These are phyloP conservation scores for Centrapalus pauciflorus DNA, from an alignment of 129 eudicot genomes.

Conservation along the genomic window DNA sequence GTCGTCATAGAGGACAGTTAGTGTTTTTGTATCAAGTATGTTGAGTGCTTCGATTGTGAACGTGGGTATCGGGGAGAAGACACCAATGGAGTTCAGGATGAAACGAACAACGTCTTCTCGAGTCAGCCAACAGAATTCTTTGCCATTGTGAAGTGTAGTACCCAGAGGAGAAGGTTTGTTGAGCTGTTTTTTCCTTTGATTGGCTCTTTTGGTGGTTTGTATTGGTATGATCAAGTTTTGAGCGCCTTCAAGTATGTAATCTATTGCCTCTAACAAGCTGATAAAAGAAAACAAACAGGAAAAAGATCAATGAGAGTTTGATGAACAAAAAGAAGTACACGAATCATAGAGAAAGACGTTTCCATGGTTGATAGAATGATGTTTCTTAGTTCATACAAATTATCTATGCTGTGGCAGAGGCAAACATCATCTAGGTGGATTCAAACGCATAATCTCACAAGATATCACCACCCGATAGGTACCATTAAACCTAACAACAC, in stretches of 20 bases:
- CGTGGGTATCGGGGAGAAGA: conserved; percentile 65
- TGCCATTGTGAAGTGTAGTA: conserved; percentile 32
- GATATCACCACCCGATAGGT: too few relatives aligned
- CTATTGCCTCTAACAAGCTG: conserved; percentile 75
- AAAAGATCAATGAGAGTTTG: background rate
- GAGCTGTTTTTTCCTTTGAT: conserved; percentile 34
- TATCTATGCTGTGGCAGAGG: too few relatives aligned
- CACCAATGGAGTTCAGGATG: conserved; percentile 61
- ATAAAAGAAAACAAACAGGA: background rate
- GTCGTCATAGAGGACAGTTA: conserved; percentile 44
- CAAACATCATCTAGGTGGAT: too few relatives aligned
- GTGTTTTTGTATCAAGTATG: conserved; percentile 40
- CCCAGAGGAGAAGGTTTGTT: conserved; percentile 19
- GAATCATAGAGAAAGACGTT: too few relatives aligned
- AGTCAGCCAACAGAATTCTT: conserved; percentile 59
- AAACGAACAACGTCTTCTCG: conserved; percentile 75
- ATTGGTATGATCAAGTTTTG: conserved; percentile 77
- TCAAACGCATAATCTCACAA: too few relatives aligned
- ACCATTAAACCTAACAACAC: too few relatives aligned
- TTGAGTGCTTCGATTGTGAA: conserved; percentile 55
- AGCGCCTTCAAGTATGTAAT: conserved; percentile 71
- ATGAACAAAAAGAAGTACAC: background rate
- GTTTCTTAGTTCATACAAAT: too few relatives aligned
- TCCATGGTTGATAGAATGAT: too few relatives aligned
- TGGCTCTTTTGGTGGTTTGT: conserved; percentile 26